Evolutionary conservation across 139 green algal species (phyloP), one percentile per base, ranked within the genome.

Genomic region (Ettlia oleoabundans): DNA sequence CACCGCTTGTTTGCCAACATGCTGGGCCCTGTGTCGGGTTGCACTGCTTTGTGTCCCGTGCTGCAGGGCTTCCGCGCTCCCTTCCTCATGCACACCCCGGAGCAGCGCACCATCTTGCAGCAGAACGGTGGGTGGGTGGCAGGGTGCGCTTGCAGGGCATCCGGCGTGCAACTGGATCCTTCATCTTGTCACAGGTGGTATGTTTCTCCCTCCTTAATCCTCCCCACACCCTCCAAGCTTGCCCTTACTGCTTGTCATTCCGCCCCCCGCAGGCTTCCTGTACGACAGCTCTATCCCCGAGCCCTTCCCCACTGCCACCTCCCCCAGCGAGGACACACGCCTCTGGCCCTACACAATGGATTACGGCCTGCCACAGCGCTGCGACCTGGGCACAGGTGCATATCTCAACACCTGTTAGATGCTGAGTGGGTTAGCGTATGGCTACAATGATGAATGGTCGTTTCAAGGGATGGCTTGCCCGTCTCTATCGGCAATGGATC

Each of bases 261-360:
- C 4, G 22, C 2, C 35, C 52, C 2, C 37, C 5, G 75, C 58
- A 72, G 75, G 79, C 52, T 84, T 84, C 52, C 35, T 68, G 52
- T 84, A 84, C 51, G 79, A 84, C 53, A 79, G 67, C 15, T 73
- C 67, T 40, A 84, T 84, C 67, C 53, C 79, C 4, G 79, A 84
- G 68, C 53, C 67, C 52, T 78, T 71, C 52, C 79, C 79, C 53
- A 72, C 67, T 38, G 67, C 79, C n/a, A 71, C 68, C 67, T 84
- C 79, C 30, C 79, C 79, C n/a, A n/a, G n/a, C 9, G 41, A 13
- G n/a, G 47, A 33, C 52, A 24, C 61, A 13, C 67, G 66, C 43
- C 38, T 78, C 24, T 84, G 79, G 79, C 79, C 79, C 67, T 84
- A 84, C 53, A 84, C 67, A 52, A 84, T 84, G 79, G 79, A 84